These are phyloP conservation scores for Hypoxylon perforatum DNA, from an alignment of 495 filamentous ascomycete genomes.

Conservation along the genomic window DNA sequence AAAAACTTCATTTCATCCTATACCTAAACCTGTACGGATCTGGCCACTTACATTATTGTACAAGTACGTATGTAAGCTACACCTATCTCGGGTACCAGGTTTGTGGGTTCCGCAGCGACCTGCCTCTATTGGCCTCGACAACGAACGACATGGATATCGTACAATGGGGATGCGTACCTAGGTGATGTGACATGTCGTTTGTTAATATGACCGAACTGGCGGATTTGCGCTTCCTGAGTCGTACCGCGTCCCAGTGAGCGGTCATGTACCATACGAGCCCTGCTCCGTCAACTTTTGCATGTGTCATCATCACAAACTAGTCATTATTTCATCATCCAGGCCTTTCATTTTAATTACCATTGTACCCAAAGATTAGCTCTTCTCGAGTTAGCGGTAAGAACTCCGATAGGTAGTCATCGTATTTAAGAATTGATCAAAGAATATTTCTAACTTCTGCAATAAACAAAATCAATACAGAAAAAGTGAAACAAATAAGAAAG, in stretches of 20 bases:
- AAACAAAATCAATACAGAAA: too few relatives aligned
- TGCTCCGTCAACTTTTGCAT: slow-evolving; percentile 4
- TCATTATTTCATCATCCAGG: neutral
- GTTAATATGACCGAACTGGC: slow-evolving; percentile 24
- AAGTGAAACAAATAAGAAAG: too few relatives aligned
- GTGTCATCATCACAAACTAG: neutral
- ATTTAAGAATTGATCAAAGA: too few relatives aligned
- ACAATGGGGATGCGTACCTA: slow-evolving; percentile 18
- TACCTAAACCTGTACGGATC: neutral
- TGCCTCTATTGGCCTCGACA: neutral
- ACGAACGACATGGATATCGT: slow-evolving; percentile 14
- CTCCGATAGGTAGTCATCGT: too few relatives aligned
- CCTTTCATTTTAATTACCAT: neutral
- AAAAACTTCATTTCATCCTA: slow-evolving; percentile 11
- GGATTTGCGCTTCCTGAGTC: slow-evolving; percentile 17
- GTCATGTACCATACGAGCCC: neutral
- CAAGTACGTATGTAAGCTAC: neutral
- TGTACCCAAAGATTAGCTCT: neutral
- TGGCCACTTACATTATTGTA: neutral
- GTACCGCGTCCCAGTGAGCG: slow-evolving; percentile 6
- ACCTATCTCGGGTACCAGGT: neutral
- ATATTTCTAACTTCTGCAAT: too few relatives aligned
- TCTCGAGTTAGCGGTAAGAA: neutral
- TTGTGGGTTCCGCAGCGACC: slow-evolving; percentile 6
- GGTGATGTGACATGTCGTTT: slow-evolving; percentile 40